Conservation (phyloP, 495 filamentous ascomycete species). For the Corynascus novoguineensis region DNA sequence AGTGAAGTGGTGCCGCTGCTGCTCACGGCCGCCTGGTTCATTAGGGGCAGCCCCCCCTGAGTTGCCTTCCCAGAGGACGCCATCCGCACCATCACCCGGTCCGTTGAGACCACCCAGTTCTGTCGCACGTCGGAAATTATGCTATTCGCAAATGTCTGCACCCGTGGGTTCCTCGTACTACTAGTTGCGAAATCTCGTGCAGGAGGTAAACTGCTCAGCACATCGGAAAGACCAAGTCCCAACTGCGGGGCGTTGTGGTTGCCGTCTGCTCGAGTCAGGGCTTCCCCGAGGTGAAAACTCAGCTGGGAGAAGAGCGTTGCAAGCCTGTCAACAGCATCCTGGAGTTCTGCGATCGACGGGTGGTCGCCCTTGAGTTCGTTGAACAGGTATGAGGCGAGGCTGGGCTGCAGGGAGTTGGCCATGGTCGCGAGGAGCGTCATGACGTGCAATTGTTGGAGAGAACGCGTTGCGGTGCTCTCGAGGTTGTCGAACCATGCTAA, state of each 20-base stretch:
- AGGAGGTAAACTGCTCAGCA: neutral
- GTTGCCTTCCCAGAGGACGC: constrained; percentile 20
- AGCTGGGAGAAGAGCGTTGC: neutral
- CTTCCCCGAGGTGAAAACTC: neutral
- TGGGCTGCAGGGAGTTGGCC: constrained; percentile 20
- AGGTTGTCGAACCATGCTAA: constrained; percentile 19
- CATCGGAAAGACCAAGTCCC: neutral
- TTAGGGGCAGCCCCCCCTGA: neutral
- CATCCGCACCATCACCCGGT: constrained; percentile 30
- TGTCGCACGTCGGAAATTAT: constrained; percentile 35
- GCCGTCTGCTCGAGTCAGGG: neutral
- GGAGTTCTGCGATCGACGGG: neutral
- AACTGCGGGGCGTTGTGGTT: neutral
- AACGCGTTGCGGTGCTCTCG: neutral
- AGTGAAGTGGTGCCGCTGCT: neutral
- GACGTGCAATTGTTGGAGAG: constrained; percentile 16
- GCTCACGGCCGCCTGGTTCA: neutral
- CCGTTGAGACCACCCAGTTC: constrained; percentile 33
- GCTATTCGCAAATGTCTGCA: constrained; percentile 31
- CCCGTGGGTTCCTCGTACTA: constrained; percentile 7
- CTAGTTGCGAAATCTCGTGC: neutral
- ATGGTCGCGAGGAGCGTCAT: constrained; percentile 12
- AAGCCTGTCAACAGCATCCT: neutral
- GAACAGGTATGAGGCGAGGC: constrained; percentile 13
- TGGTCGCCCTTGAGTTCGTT: neutral